Conservation (phyloP, 768 basidiomycete genomes). For the Cystofilobasidium bisporidii region DNA sequence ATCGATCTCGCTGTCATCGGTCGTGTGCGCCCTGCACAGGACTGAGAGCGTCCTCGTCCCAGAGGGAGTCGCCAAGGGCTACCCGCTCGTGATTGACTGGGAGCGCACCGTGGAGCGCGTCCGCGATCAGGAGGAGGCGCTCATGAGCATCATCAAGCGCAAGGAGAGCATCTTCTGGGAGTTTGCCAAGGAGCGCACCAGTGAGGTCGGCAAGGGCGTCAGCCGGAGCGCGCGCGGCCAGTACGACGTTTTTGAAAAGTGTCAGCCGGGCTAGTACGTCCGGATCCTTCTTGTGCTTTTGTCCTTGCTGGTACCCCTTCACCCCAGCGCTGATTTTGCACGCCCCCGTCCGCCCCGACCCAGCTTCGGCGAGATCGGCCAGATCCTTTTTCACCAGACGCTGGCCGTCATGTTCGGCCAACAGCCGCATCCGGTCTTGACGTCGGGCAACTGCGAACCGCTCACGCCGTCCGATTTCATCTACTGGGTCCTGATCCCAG, state of each 20-base stretch:
- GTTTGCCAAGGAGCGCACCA: slow-evolving; percentile 17
- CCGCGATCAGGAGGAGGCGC: neutral
- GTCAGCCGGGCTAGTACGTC: slow-evolving; percentile 27
- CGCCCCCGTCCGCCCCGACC: too few species aligned
- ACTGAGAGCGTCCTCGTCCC: slow-evolving; percentile 14
- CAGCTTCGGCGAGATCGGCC: slow-evolving; percentile 27
- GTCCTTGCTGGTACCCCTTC: too few species aligned
- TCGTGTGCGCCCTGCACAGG: slow-evolving; percentile 22
- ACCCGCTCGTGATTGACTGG: slow-evolving; percentile 15
- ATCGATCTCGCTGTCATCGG: slow-evolving; percentile 15
- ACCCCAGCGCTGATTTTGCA: neutral
- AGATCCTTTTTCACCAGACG: slow-evolving; percentile 22
- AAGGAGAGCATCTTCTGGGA: slow-evolving; percentile 18
- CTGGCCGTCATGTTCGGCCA: slow-evolving; percentile 1
- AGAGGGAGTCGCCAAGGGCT: neutral
- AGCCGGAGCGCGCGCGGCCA: slow-evolving; percentile 16
- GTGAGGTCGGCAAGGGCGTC: neutral
- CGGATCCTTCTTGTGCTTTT: neutral
- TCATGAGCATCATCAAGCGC: neutral
- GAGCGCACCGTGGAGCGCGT: neutral
- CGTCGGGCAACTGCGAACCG: neutral
- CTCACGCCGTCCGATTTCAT: slow-evolving; percentile 23
- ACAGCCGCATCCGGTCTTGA: neutral
- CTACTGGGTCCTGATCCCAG: slow-evolving; percentile 27
- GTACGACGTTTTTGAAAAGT: slow-evolving; percentile 19